Conservation (phyloP, 2,329 filamentous ascomycete genomes). For the Teratosphaeria viscida region DNA sequence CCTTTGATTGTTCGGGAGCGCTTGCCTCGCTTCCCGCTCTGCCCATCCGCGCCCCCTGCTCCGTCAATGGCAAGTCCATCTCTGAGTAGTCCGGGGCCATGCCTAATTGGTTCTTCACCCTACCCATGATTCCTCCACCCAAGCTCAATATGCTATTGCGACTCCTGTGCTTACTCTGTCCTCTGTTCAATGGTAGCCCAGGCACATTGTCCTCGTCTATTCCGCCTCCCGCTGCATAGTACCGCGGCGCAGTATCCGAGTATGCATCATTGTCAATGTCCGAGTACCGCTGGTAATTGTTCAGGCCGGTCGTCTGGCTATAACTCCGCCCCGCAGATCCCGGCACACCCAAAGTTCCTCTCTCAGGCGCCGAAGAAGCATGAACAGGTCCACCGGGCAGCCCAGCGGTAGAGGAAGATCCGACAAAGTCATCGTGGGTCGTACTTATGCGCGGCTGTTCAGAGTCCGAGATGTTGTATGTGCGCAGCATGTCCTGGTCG, state of each 20-base stretch:
- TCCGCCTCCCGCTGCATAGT: constrained; percentile 60
- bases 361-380: constrained; percentile 22
- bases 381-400: constrained; percentile 35
- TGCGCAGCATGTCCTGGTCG: constrained; percentile 69
- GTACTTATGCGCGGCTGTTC: constrained; percentile 64
- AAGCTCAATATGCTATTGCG: constrained; percentile 82
- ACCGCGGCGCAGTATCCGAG: constrained; percentile 51
- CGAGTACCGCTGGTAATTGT: constrained; percentile 87
- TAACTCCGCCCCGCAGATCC: constrained; percentile 37
- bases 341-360: neutral
- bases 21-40: constrained; percentile 10
- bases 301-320: constrained; percentile 69
- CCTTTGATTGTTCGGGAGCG: constrained; percentile 5
- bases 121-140: constrained; percentile 77
- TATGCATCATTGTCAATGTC: constrained; percentile 76
- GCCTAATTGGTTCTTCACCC: constrained; percentile 80
- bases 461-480: constrained; percentile 59
- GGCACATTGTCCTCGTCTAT: constrained; percentile 46
- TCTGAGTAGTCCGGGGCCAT: constrained; percentile 84
- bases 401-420: constrained; percentile 38
- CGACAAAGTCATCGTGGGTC: constrained; percentile 92
- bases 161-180: constrained; percentile 36
- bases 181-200: constrained; percentile 44
- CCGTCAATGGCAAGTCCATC: constrained; percentile 93
- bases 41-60: constrained; percentile 43